Evolutionary conservation across 2,329 filamentous ascomycete genomes (phyloP), one percentile per base, ranked within the genome.

Genomic region (Dactylonectria macrodidyma): DNA sequence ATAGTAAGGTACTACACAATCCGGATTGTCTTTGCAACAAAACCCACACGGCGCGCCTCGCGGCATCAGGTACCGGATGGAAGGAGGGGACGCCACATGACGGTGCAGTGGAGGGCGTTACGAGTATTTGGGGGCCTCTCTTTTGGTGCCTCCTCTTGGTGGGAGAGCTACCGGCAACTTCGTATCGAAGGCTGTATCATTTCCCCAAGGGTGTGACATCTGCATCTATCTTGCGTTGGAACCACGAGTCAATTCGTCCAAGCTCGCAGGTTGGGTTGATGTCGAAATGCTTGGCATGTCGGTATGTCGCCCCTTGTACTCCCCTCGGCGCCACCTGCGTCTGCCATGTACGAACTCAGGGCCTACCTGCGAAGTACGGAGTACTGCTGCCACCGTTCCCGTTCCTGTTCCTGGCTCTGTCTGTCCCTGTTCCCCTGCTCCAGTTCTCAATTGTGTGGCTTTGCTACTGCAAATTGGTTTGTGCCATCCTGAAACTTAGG

Each of bases 401-500:
- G 26, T 30, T 30, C 26, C 26, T 30, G 26, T 30, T 30, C 26
- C 26, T 30, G 26, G 4, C 26, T 7, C 26, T 30, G 26, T 30
- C 26, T 30, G 26, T 30, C 26, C 26, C 26, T 30, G 26, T 30
- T 30, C 26, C n/a, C 24, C 56, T 19, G 51, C 38, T 26, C 57
- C 46, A 44, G 57, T 33, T 56, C 34, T 19, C 57, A 50, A 14
- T 19, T 60, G 63, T 60, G 63, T 66, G 58, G 52, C 63, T 66
- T 57, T 66, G 26, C 4, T 30, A 7, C 11, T 16, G 63, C 34
- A 66, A 61, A 61, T 66, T 66, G 58, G 52, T 46, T 56, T 57
- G 57, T 52, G 58, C 51, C 26, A 66, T 57, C 24, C 46, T 66
- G 58, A 66, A 66, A 66, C 58, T 60, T 56, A 57, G 41, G n/a